Base-by-base conservation (phyloP, 108 stramenopile genomes). In the Cyclotella baltica region DNA sequence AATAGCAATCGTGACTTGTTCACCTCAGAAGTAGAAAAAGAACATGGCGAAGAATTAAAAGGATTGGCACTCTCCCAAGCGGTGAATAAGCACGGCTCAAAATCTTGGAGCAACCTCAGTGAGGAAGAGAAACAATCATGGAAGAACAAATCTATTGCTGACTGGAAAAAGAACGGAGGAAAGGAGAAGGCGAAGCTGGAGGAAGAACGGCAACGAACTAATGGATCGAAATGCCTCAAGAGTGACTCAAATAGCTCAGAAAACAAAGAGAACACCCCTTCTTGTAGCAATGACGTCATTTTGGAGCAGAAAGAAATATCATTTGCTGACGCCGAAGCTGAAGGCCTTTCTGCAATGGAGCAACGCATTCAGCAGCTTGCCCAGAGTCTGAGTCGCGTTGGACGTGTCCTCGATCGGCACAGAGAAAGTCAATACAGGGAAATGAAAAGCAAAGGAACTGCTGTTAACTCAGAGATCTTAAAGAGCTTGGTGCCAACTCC, bases 281-380 rank as follows among this genome's bases (percentile, higher is more conserved):
- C 46, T 16, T 27, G 36, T n/a, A 76, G 81, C 25, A 52, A 22
- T 50, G 62, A 72, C 53, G 50, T 55, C 27, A 71, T 10, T 8
- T 43, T 79, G 37, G 76, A 74, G 43, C 61, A 84, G 0, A 80
- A 85, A 20, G 59, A 65, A 16, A 77, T 93, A 20, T 86, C 92
- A 34, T 92, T 93, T 71, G 89, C 89, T 57, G 88, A 81, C 46
- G 94, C 94, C 9, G 94, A 96, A 61, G 90, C 89, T 11, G 94
- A 96, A 69, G 94, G 93, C n/a, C 73, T 84, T 31, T 86, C 87
- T 56, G 90, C 95, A 25, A 95, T 95, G 94, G 92, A 91, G 64
- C 92, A 95, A 64, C 83, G 94, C 19, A 92, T 95, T 67, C 94
- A 95, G 59, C 90, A 91, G 75, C 83, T 96, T 52, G 88, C 95